These are phyloP conservation scores for Stemphylium beticola DNA, from an alignment of 2,329 filamentous ascomycete species.

Conservation along the genomic window DNA sequence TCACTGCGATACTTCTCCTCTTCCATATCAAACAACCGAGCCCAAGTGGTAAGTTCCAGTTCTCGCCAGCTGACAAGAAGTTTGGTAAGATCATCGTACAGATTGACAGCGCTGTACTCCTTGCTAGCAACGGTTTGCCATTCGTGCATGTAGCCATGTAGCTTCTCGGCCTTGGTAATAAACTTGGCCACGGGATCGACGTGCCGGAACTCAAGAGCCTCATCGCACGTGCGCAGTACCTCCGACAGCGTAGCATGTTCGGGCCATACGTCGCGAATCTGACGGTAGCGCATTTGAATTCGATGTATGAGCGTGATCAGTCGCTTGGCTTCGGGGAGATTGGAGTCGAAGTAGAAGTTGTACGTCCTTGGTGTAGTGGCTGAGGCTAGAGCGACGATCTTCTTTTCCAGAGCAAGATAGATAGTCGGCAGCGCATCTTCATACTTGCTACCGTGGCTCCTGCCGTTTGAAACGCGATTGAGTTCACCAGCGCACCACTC, in stretches of 20 bases:
- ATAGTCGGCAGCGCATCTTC: slow-evolving; percentile 69
- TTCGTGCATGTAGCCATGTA: slow-evolving; percentile 85
- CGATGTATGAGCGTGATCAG: slow-evolving; percentile 73
- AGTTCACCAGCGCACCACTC: slow-evolving; percentile 41
- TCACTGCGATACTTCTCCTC: slow-evolving; percentile 75
- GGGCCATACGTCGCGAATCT: slow-evolving; percentile 69
- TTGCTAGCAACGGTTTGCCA: slow-evolving; percentile 94
- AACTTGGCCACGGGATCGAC: slow-evolving; percentile 85
- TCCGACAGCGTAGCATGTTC: slow-evolving; percentile 82
- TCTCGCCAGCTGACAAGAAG: slow-evolving; percentile 88
- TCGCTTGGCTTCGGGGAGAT: slow-evolving; percentile 75
- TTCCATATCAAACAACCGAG: slow-evolving; percentile 85
- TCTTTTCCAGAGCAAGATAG: slow-evolving; percentile 69
- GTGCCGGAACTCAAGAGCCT: slow-evolving; percentile 76
- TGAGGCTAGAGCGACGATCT: slow-evolving; percentile 52
- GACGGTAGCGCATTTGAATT: slow-evolving; percentile 73
- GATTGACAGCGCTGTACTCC: slow-evolving; percentile 70
- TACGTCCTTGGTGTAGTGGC: slow-evolving; percentile 56
- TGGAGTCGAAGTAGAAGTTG: slow-evolving; percentile 89
- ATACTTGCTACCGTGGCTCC: slow-evolving; percentile 31
- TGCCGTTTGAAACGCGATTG: slow-evolving; percentile 33
- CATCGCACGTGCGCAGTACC: slow-evolving; percentile 75
- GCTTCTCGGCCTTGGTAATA: slow-evolving; percentile 83
- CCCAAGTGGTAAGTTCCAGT: slow-evolving; percentile 91
- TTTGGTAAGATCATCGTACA: slow-evolving; percentile 80